Evolutionary conservation across 169 alveolate species (phyloP), one percentile per base, ranked within the genome.

Genomic region (Neospora caninum): DNA sequence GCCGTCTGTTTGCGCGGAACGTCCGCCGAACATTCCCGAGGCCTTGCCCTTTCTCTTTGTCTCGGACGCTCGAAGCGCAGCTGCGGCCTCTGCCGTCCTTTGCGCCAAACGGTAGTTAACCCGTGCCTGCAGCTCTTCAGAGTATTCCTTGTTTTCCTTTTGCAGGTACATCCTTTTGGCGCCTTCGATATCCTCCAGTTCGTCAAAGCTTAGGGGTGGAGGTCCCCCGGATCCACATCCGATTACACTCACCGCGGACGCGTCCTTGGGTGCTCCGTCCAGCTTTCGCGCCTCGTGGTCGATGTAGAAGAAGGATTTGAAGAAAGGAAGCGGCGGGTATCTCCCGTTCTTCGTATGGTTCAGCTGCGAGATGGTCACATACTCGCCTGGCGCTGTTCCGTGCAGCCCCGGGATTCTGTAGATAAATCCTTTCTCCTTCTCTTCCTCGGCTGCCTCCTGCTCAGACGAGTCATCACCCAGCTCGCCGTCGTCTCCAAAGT

Each of bases 351-450:
- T 88, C 34, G 93, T 88, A 54, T 94, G 94, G 87, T 88, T 18
- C 92, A 94, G 64, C 34, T 94, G 94, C 31, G 96, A 88, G 22
- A 94, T 92, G 73, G 36, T 94, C 39, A 93, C 93, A 73, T 83
- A 93, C 73, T 93, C 95, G 27, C 97, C 94, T 13, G 94, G 94
- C 6, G 94, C 94, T 36, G 94, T 92, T 64, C 94, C 94, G 83
- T 91, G 88, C 27, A 92, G 87, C 34, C 94, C 94, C 9, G 94
- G 94, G 13, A 92, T 83, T 54, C 94, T 89, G 92, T 92, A 92
- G 41, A 92, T 84, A 78, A 92, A 82, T 16, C 34, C 78, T 29
- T 7, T 10, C 16, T 38, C 45, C 43, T 73, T 73, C 45, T 73
- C 84, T 34, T 73, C 84, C 45, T n/a, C 45, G 0, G 41, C 43